phyloP scores from a whole-genome alignment of 441 rosid species.

The Gossypium schwendimanii region DNA sequence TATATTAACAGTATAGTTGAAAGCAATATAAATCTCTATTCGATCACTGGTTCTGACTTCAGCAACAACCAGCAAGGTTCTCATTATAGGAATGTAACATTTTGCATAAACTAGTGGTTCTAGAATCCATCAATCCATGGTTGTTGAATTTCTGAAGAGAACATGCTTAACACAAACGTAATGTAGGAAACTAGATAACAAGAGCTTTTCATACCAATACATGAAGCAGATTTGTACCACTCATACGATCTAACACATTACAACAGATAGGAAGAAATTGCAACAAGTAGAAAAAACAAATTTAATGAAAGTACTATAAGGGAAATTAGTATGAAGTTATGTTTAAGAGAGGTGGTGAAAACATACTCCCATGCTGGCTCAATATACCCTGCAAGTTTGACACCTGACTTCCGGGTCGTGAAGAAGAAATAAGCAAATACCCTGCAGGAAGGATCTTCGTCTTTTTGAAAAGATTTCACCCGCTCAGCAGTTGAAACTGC shows the following conservation, averaged over 20 bases:
- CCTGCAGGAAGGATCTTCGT: constrained; percentile 90
- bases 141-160: neutral
- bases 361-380: constrained; percentile 85
- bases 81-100: neutral
- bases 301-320: neutral
- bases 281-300: neutral
- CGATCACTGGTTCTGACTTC: neutral
- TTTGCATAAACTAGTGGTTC: neutral
- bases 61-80: neutral
- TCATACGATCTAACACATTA: neutral
- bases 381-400: constrained; percentile 77
- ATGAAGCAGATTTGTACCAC: neutral
- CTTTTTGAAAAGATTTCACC: constrained; percentile 62
- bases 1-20: neutral
- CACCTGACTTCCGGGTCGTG: constrained; percentile 82
- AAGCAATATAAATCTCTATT: neutral
- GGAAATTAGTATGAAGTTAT: neutral
- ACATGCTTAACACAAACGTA: neutral
- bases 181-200: neutral
- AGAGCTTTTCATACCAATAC: neutral
- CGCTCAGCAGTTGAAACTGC: constrained; percentile 64
- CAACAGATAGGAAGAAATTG: neutral
- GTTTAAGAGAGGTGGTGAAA: constrained; percentile 5
- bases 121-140: neutral
- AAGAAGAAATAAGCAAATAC: constrained; percentile 79